phyloP scores from a whole-genome alignment of 257 asterid species.

The Mentha longifolia region DNA sequence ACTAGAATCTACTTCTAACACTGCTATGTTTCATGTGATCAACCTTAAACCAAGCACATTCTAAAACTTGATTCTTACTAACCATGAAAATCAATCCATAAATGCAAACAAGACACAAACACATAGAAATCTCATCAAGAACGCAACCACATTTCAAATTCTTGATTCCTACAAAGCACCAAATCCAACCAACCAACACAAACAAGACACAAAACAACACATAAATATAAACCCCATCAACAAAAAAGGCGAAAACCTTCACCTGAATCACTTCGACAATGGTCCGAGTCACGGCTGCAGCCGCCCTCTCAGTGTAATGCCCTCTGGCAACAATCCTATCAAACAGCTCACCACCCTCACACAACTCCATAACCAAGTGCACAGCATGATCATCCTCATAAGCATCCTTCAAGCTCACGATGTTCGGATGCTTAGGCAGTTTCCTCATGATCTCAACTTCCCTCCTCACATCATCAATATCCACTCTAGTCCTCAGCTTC shows the following conservation, averaged over 20 bases:
- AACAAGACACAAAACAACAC: background rate
- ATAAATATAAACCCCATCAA: constrained; percentile 1
- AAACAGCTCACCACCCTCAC: constrained; percentile 71
- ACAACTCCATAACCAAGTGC: constrained; percentile 68
- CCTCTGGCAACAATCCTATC: constrained; percentile 67
- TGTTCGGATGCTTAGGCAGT: constrained; percentile 61
- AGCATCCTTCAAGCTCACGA: constrained; percentile 61
- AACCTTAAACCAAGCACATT: constrained; percentile 1
- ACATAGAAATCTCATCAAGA: background rate
- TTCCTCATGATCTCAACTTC: constrained; percentile 69
- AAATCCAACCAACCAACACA: constrained; percentile 5
- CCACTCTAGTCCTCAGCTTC: constrained; percentile 64
- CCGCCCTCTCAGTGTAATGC: constrained; percentile 67
- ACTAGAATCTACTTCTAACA: background rate
- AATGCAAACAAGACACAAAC: constrained; percentile 22
- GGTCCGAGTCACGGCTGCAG: constrained; percentile 56
- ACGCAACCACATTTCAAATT: background rate
- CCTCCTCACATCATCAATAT: constrained; percentile 62
- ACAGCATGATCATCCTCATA: constrained; percentile 64
- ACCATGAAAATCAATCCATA: background rate
- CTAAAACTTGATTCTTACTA: background rate
- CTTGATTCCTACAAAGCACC: background rate
- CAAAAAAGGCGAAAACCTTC: constrained; percentile 11
- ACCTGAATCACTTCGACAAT: constrained; percentile 73
- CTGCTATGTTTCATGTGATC: background rate